phyloP scores from a whole-genome alignment of 257 asterid species.

The Solanum stenotomum region DNA sequence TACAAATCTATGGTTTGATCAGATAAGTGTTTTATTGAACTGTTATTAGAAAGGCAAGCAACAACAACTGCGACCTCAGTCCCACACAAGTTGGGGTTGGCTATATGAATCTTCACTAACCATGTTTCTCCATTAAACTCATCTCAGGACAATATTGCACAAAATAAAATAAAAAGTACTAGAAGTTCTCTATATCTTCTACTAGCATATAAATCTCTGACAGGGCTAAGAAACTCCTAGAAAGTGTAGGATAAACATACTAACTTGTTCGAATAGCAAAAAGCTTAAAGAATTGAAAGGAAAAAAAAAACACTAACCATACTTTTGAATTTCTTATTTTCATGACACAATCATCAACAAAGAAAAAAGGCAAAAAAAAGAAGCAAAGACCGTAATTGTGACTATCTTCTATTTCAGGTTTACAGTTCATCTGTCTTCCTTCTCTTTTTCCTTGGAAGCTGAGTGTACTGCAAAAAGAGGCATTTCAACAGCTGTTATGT shows the following conservation, averaged over 20 bases:
- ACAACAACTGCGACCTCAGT: background rate
- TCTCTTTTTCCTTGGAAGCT: background rate
- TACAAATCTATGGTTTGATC: constrained; percentile 3
- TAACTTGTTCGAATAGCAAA: background rate
- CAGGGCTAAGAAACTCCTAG: background rate
- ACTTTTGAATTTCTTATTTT: background rate
- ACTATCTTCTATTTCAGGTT: background rate
- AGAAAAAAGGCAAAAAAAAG: background rate
- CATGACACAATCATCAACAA: background rate
- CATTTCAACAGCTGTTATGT: background rate
- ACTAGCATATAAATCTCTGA: background rate
- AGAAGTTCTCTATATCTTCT: background rate
- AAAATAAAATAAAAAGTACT: background rate
- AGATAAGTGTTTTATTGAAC: background rate
- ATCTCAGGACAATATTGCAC: background rate
- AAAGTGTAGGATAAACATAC: background rate
- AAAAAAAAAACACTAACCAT: background rate
- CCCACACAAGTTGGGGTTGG: background rate
- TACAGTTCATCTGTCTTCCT: background rate
- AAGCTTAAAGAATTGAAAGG: background rate
- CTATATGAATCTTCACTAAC: background rate
- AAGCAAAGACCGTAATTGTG: background rate
- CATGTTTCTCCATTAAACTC: background rate
- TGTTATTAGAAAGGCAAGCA: background rate
- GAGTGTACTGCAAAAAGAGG: background rate